Evolutionary conservation across 2,329 filamentous ascomycete species (phyloP), one percentile per base, ranked within the genome.

Genomic region (Arthrocladium fulminans): DNA sequence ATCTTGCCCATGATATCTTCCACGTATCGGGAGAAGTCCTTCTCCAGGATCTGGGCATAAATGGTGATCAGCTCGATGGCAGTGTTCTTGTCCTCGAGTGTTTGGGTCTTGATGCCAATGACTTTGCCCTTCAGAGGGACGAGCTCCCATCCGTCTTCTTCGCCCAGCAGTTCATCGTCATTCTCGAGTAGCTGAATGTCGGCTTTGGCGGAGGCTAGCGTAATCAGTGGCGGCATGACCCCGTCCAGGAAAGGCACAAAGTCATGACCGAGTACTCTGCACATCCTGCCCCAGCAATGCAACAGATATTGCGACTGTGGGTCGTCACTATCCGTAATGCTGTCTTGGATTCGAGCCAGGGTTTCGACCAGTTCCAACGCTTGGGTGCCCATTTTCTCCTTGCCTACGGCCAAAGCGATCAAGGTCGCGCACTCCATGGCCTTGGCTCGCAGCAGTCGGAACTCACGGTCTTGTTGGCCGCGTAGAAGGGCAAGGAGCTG

Each of bases 221-320:
- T 84, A 50, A 96, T 76, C 48, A 98, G 75, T 17, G 92, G 92
- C 5, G 90, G 90, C 81, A 98, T 97, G 54, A 98, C 92, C 43
- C 81, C 89, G 30, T 84, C 81, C 47, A 98, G 75, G 73, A 94
- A 98, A 13, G 89, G 89, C 10, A 97, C 75, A 67, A 98, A 98
- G 59, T 96, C 89, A 41, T 79, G 72, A 17, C 86, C 88, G 54
- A 98, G 77, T 24, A 98, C 90, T 56, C 92, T 84, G 69, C 90
- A 97, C 92, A 98, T 98, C 42, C 92, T 83, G 45, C 92, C 92
- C 92, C 92, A 98, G 72, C 92, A 98, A 74, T 98, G 92, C 69
- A 98, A 86, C 29, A 98, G 77, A 65, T 98, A 98, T 61, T 94
- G 90, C 13, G 88, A 86, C 67, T 98, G 92, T 32, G 92, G 92